These are phyloP conservation scores for Stemphylium beticola DNA, from an alignment of 2,329 filamentous ascomycete species.

Conservation along the genomic window DNA sequence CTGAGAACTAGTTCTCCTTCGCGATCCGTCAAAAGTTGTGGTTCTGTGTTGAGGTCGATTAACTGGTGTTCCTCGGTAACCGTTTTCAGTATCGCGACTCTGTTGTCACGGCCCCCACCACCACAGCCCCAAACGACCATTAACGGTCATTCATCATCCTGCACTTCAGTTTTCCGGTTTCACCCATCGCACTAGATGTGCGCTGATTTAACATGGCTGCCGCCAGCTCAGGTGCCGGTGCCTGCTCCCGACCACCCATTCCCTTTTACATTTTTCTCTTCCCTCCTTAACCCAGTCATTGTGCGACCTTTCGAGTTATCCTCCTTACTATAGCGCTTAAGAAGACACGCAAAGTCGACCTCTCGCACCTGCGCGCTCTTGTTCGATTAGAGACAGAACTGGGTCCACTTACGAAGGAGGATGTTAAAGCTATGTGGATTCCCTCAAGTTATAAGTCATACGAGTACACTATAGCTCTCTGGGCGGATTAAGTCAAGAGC, in stretches of 20 bases:
- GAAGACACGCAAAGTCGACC: neutral
- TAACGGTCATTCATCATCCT: neutral
- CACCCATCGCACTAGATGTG: too few species aligned
- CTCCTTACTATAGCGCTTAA: neutral
- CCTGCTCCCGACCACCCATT: too few species aligned
- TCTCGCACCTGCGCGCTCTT: constrained; percentile 5
- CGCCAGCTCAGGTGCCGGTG: too few species aligned
- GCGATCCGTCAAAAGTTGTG: too few species aligned
- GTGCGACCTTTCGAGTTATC: neutral
- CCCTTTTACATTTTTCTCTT: too few species aligned
- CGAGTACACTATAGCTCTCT: neutral
- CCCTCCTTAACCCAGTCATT: too few species aligned
- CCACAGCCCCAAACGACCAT: neutral
- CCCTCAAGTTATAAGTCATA: constrained; percentile 3
- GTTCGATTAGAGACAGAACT: constrained; percentile 2
- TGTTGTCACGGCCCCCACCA: neutral
- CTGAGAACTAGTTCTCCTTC: neutral
- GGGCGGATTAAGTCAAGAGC: neutral
- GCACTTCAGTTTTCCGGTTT: too few species aligned
- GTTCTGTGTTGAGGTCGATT: too few species aligned
- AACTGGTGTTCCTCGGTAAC: too few species aligned
- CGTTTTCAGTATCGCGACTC: neutral
- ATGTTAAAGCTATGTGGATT: constrained; percentile 1
- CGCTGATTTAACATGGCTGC: neutral
- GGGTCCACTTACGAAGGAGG: neutral